Base-by-base conservation (phyloP, 164 flowering plant species). In the Macadamia integrifolia region DNA sequence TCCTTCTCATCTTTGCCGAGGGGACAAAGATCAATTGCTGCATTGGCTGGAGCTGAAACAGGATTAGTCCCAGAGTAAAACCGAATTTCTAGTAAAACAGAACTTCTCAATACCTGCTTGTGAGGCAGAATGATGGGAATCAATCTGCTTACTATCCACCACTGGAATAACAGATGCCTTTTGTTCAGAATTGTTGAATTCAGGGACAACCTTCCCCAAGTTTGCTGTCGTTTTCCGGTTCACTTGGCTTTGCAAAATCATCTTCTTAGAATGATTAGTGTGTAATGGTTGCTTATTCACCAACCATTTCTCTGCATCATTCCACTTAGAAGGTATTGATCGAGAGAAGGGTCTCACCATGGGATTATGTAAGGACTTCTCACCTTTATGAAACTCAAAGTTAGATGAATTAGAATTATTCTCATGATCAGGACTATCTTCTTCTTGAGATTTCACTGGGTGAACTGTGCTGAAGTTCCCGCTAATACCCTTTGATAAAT, bases 271-370 rank as follows among this genome's bases (percentile, higher is more conserved):
- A 69, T 70, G 52, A 74, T 73, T 75, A 57, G 71, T 67, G 43
- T 74, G 87, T 17, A 52, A 63, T 60, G 61, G 74, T 65, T 91
- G 88, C 80, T 75, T 80, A 62, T 66, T 86, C 82, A 88, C 76
- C 53, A 92, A 85, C 98, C 98, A 92, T 76, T 92, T 92, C 79
- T 92, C 98, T 0, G 98, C 96, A 79, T 92, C 93, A 73, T 92
- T 87, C 98, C 98, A 92, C 81, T 92, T 92, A 9, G 90, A 92
- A 2, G 98, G 79, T 67, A 91, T 78, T 0, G 88, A 83, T 42
- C 93, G 81, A 14, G 86, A 83, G 48, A 79, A 76, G 9, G 89
- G 74, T 55, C 89, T 64, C 42, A 81, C 7, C 11, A 80, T 56
- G 28, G 77, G 69, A 72, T 76, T 81, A 57, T 82, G 83, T 8